A percentile compares a stretch with the other conserved stretches of the same genome.
These are phyloP conservation scores for Monilinia fructicola DNA, from an alignment of 2,329 filamentous ascomycete species.

Conservation along the genomic window DNA sequence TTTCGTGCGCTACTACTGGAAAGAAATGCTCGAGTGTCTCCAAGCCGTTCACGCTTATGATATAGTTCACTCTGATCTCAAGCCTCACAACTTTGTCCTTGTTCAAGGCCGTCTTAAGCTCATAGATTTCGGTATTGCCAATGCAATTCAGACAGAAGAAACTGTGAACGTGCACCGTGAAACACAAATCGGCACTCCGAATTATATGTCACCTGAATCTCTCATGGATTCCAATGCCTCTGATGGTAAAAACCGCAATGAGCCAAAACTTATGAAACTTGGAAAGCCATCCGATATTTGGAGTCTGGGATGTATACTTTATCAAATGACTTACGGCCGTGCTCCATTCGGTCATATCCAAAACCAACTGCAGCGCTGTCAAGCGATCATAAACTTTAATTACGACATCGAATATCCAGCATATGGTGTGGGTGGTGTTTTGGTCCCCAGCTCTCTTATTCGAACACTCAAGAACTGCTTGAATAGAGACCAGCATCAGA, in stretches of 20 bases:
- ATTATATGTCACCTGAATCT: constrained; percentile 97
- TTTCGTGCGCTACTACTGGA: constrained; percentile 98
- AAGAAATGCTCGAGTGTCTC: constrained; percentile 97
- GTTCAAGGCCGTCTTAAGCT: constrained; percentile 89
- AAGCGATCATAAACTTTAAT: constrained; percentile 79
- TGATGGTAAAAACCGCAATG: constrained; percentile 43
- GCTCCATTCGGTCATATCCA: constrained; percentile 90
- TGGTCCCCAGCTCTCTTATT: constrained; percentile 59
- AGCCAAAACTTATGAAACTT: constrained; percentile 83
- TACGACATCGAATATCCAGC: constrained; percentile 72
- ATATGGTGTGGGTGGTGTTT: constrained; percentile 63
- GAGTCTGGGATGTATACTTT: constrained; percentile 94
- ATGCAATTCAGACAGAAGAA: constrained; percentile 91
- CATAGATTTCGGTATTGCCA: constrained; percentile 98
- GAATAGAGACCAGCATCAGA: constrained; percentile 59
- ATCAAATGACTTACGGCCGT: constrained; percentile 98
- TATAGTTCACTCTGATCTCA: constrained; percentile 95
- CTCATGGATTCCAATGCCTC: constrained; percentile 79
- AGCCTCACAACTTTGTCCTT: constrained; percentile 94
- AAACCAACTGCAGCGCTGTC: constrained; percentile 82
- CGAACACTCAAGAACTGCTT: constrained; percentile 64
- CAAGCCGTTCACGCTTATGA: constrained; percentile 84
- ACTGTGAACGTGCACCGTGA: constrained; percentile 98
- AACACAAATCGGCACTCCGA: constrained; percentile 91
- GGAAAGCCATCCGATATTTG: constrained; percentile 96